Evolutionary conservation across 352 stramenopile genomes (phyloP), one percentile per base, ranked within the genome.

Genomic region (Peronospora destructor): DNA sequence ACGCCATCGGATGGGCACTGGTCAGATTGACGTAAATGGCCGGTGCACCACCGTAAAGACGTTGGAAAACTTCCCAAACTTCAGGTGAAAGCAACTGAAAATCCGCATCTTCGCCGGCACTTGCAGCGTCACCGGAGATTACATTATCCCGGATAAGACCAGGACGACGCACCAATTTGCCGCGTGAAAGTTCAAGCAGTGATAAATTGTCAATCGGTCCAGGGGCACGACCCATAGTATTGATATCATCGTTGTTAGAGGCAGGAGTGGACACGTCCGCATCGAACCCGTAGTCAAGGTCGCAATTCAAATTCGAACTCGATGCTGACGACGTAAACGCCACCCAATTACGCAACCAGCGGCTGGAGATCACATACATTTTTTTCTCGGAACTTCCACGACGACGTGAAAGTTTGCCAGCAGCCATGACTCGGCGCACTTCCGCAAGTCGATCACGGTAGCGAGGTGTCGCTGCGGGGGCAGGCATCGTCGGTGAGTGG

Each of bases 61-160:
- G 68, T 29, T 76, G 64, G 26, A 87, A 71, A 40, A 87, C 79
- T 14, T 88, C 76, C 71, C 71, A 90, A 0, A 90, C 69, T 36
- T 90, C 79, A 2, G 66, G 43, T 9, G 78, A 69, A 25, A 90
- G 61, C 17, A 85, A 51, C 49, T 89, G 77, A 43, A 68, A 89
- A 50, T 84, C 77, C 1, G 59, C 55, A 21, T 64, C 52, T 42
- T 67, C 56, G 16, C 37, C 48, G 4, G 40, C 53, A 43, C 48
- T 59, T 2, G 59, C 48, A 12, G 50, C 66, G 12, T 70, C 61
- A 3, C 52, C 61, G 12, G 61, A 48, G 33, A 60, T 52, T 0
- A 56, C 45, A 14, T 57, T 45, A 14, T 75, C 65, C 0, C 61
- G 63, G 9, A 72, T 57, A 25, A 85, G 61, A 42, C 66, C 73